Conservation (phyloP, 352 stramenopile species). For the Phytopythium litorale region DNA sequence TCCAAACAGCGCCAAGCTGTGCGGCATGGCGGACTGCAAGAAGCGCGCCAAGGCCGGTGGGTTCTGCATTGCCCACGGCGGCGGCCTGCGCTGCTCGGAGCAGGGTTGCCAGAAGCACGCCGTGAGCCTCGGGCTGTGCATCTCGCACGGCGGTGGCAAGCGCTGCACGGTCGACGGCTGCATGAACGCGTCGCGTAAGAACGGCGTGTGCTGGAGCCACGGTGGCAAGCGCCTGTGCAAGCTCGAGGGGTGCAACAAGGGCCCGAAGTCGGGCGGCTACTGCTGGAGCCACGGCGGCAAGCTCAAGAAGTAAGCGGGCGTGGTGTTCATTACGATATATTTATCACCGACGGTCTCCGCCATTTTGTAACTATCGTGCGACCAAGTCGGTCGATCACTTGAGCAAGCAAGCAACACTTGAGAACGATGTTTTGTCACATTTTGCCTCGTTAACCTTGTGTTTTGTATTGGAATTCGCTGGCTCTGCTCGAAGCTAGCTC, state of each 20-base stretch:
- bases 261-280: slow-evolving; percentile 76
- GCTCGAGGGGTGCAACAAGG: slow-evolving; percentile 74
- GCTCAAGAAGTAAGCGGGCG: slow-evolving; percentile 67
- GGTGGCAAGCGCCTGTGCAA: slow-evolving; percentile 80
- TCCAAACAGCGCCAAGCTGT: slow-evolving; percentile 69
- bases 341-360: slow-evolving; percentile 22
- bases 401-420: neutral
- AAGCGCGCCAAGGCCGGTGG: slow-evolving; percentile 80
- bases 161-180: slow-evolving; percentile 72
- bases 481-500: neutral
- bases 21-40: slow-evolving; percentile 61
- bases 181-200: slow-evolving; percentile 76
- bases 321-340: slow-evolving; percentile 22
- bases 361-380: neutral
- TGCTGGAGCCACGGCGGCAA: slow-evolving; percentile 84
- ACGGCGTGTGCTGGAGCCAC: slow-evolving; percentile 80
- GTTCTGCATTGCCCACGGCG: slow-evolving; percentile 80
- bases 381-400: neutral
- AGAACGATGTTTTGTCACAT: neutral
- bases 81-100: slow-evolving; percentile 70
- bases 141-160: slow-evolving; percentile 80
- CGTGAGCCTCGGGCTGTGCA: slow-evolving; percentile 79
- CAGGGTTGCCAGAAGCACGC: slow-evolving; percentile 74
- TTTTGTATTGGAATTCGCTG: neutral
- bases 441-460: neutral